Evolutionary conservation across 2,329 filamentous ascomycete species (phyloP), one percentile per base, ranked within the genome.

Genomic region (Chrysoporthe austroafricana): DNA sequence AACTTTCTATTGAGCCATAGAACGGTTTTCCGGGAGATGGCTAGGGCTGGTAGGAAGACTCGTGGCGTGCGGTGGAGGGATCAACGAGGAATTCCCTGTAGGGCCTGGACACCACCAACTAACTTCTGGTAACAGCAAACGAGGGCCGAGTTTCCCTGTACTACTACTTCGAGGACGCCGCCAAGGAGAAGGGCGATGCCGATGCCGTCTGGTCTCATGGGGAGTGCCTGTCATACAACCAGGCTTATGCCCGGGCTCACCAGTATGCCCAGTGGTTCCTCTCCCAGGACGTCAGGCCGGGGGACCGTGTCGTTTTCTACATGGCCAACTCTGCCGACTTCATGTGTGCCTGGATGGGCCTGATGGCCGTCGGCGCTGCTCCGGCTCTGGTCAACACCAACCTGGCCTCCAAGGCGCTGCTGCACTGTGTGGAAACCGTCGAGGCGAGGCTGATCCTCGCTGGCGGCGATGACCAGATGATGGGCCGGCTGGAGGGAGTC

Each of bases 301-400:
- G 85, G 3, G 84, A 91, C 44, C 79, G 91, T 1, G 88, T 92
- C 0, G 87, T 84, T 3, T 81, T 92, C 68, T 91, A 90, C 76
- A 85, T 92, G 76, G 84, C 83, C 73, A 93, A 92, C 76, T 86
- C 87, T 16, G 83, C 88, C 0, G 89, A 92, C 66, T 91, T 92
- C 71, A 73, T 90, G 9, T 86, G 91, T 61, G 84, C 85, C 3
- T 90, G 89, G 86, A 74, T 92, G 52, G 90, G 86, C 0, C 78
- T 90, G 3, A 86, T 86, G 82, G 84, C 87, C 11, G 85, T 92
- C 66, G 90, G 90, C 3, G 87, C 87, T 16, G 88, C 88, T 0
- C 90, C 90, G 0, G 90, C 90, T 0, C 84, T 91, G 77, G 89
- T 93, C 75, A 93, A 93, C 75, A 87, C 90, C 75, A 89, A 92